Conservation (phyloP, 345 rosid genomes). For the Salix caprea region DNA sequence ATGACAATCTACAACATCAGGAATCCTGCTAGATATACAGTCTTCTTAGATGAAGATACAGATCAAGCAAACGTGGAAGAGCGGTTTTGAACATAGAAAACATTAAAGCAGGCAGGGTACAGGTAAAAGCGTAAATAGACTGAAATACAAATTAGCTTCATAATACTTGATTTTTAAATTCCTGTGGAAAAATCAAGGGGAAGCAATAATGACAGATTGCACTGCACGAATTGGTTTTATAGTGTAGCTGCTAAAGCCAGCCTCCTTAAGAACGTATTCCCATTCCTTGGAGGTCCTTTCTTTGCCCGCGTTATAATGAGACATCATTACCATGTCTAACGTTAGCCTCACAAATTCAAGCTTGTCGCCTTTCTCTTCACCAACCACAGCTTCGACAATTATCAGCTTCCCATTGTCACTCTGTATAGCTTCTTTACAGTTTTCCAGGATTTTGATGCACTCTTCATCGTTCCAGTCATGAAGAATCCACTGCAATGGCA, state of each 20-base stretch:
- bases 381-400: slow-evolving; percentile 47
- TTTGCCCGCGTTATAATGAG: slow-evolving; percentile 52
- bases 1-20: no score
- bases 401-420: slow-evolving; percentile 47
- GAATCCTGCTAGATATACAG: no score
- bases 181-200: slow-evolving; percentile 17
- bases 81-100: no score
- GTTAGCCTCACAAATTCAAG: slow-evolving; percentile 38
- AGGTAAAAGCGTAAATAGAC: no score
- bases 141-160: no score
- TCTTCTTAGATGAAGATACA: no score
- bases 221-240: slow-evolving; percentile 37
- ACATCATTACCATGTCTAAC: slow-evolving; percentile 75
- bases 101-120: no score
- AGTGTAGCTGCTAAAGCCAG: slow-evolving; percentile 48
- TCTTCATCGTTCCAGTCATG: slow-evolving; percentile 70
- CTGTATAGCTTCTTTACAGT: slow-evolving; percentile 55
- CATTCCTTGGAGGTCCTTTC: slow-evolving; percentile 66
- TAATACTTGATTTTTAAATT: not conserved
- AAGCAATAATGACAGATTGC: slow-evolving; percentile 51
- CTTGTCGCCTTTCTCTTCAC: slow-evolving; percentile 29
- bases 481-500: slow-evolving; percentile 43
- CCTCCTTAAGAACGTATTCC: slow-evolving; percentile 43
- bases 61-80: no score
- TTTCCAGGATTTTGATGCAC: slow-evolving; percentile 53